Percentiles rank a stretch among this genome's conserved stretches.
phyloP scores from a whole-genome alignment of 495 filamentous ascomycete species.

The Annulohypoxylon stygium region DNA sequence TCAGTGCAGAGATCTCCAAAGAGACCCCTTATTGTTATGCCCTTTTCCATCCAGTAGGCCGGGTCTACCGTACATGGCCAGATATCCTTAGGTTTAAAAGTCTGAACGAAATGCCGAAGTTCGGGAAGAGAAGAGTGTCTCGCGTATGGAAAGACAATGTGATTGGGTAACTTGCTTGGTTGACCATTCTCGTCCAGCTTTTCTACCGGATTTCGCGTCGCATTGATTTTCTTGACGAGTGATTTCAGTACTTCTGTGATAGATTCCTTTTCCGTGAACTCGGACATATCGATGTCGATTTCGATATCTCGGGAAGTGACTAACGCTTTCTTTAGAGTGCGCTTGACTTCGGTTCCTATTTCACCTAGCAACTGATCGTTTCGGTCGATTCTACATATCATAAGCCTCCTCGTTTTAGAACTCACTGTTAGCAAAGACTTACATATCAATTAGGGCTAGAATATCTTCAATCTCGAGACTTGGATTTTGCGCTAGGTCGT shows the following conservation, averaged over 20 bases:
- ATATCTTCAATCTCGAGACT: constrained; percentile 65
- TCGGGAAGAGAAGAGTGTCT: constrained; percentile 90
- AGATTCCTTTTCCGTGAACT: constrained; percentile 43
- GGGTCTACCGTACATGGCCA: constrained; percentile 86
- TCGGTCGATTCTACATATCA: constrained; percentile 32
- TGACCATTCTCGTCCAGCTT: constrained; percentile 1
- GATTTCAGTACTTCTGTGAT: constrained; percentile 47
- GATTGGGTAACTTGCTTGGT: constrained; percentile 51
- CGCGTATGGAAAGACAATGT: constrained; percentile 83
- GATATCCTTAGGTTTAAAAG: constrained; percentile 80
- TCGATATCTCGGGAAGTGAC: constrained; percentile 49
- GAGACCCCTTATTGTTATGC: constrained; percentile 71
- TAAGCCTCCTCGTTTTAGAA: constrained; percentile 7
- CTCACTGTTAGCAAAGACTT: constrained; percentile 28
- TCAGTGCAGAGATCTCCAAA: constrained; percentile 79
- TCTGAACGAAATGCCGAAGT: constrained; percentile 75
- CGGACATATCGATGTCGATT: constrained; percentile 51
- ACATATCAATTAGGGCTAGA: constrained; percentile 62
- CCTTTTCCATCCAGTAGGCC: constrained; percentile 68
- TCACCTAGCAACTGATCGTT: constrained; percentile 41
- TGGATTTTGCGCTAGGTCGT: constrained; percentile 74
- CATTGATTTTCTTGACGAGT: constrained; percentile 48
- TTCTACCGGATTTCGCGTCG: constrained; percentile 33
- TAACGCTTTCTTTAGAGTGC: constrained; percentile 46
- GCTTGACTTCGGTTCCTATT: constrained; percentile 44